Evolutionary conservation across 768 basidiomycete genomes (phyloP).

Genomic region (Phylloporus scabripes): DNA sequence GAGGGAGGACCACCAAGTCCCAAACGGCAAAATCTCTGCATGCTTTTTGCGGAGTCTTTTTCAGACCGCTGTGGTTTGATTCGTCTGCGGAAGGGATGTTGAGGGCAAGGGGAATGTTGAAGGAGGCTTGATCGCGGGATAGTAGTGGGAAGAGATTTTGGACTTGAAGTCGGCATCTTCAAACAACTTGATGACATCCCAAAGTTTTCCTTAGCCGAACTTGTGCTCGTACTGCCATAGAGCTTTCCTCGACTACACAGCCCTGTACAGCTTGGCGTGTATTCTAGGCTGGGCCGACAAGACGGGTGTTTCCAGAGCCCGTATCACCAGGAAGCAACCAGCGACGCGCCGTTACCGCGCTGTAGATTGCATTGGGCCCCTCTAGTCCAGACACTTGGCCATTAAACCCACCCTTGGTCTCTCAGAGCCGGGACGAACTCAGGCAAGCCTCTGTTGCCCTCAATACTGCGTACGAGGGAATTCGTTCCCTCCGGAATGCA

Average conservation of each 20-base stretch:
- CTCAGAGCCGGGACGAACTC: conserved; percentile 34
- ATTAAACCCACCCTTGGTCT: conserved; percentile 6
- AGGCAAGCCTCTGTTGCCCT: conserved; percentile 50
- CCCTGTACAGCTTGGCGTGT: conserved; percentile 14
- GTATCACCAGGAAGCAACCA: conserved; percentile 11
- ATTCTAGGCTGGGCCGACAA: conserved; percentile 12
- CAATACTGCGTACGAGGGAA: conserved; percentile 49
- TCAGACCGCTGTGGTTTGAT: conserved; percentile 20
- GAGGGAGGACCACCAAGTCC: conserved; percentile 76
- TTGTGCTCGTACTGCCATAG: background rate
- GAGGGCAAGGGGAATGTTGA: too few relatives aligned
- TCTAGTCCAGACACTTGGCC: conserved; percentile 12
- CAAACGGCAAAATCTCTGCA: conserved; percentile 75
- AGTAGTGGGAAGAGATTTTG: too few relatives aligned
- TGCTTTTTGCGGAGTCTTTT: conserved; percentile 42
- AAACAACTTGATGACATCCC: too few relatives aligned
- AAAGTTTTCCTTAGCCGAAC: too few relatives aligned
- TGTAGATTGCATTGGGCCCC: conserved; percentile 4
- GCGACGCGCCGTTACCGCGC: conserved; percentile 4
- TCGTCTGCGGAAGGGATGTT: conserved; percentile 17
- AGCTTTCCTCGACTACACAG: background rate
- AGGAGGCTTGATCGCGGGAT: too few relatives aligned
- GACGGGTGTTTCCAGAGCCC: conserved; percentile 9
- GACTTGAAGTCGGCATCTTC: too few relatives aligned
- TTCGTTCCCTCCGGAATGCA: conserved; percentile 48